A percentile compares a stretch with the other conserved stretches of the same genome.
These are phyloP conservation scores for Tolypocladium tundrense DNA, from an alignment of 2,329 filamentous ascomycete genomes.

Conservation along the genomic window DNA sequence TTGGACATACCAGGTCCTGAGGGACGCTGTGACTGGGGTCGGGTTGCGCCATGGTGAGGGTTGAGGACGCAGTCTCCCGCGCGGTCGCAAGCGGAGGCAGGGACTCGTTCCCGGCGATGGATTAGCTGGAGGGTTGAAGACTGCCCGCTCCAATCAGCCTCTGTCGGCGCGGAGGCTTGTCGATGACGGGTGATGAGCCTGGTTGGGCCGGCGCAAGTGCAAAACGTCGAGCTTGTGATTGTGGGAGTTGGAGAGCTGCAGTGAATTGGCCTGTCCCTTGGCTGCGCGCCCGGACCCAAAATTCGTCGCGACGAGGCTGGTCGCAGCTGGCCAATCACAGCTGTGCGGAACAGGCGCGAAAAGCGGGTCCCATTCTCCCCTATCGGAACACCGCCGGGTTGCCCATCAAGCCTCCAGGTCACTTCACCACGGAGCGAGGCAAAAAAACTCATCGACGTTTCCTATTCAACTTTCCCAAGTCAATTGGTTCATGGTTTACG, in stretches of 20 bases:
- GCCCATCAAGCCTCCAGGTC: background rate
- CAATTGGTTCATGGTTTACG: background rate
- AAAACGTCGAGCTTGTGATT: background rate
- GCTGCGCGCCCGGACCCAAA: conserved; percentile 21
- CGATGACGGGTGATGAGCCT: background rate
- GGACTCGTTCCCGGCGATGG: background rate
- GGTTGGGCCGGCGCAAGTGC: conserved; percentile 5
- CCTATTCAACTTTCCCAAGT: background rate
- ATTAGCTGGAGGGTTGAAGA: background rate
- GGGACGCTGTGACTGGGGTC: conserved; percentile 32
- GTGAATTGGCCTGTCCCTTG: background rate
- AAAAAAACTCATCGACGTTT: background rate
- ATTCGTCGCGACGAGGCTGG: conserved; percentile 27
- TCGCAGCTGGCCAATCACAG: conserved; percentile 15
- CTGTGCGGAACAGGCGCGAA: background rate
- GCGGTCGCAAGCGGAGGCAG: background rate
- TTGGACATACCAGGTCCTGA: conserved; percentile 27
- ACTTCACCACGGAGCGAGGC: too few species aligned
- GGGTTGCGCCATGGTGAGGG: conserved; percentile 25
- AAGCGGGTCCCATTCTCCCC: conserved; percentile 9
- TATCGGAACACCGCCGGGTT: background rate
- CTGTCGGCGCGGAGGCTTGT: background rate
- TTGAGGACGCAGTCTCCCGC: background rate
- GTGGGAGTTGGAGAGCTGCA: background rate
- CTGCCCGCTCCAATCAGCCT: background rate